These are phyloP conservation scores for Pseudocercospora fijiensis DNA, from an alignment of 2,329 filamentous ascomycete species.

Conservation along the genomic window DNA sequence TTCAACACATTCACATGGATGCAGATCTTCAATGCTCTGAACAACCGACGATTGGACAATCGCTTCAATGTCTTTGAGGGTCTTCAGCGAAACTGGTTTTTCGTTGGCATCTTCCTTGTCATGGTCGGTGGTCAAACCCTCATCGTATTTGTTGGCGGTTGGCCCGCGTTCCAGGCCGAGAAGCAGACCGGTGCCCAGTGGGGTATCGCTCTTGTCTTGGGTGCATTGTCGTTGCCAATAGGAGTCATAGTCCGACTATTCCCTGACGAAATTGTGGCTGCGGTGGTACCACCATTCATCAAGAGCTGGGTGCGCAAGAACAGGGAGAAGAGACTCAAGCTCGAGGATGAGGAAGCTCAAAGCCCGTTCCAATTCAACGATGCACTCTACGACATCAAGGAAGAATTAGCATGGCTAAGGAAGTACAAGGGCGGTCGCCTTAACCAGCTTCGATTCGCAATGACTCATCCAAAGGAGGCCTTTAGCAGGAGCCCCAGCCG, in stretches of 20 bases:
- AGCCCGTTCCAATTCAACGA: slow-evolving; percentile 62
- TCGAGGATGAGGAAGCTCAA: slow-evolving; percentile 42
- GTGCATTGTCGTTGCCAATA: slow-evolving; percentile 79
- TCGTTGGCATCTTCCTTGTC: slow-evolving; percentile 77
- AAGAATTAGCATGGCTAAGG: slow-evolving; percentile 78
- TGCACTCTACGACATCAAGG: slow-evolving; percentile 70
- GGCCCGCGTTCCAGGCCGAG: slow-evolving; percentile 70
- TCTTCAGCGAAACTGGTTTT: slow-evolving; percentile 80
- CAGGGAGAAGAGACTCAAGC: slow-evolving; percentile 44
- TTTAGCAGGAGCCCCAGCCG: slow-evolving; percentile 64
- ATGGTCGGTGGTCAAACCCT: slow-evolving; percentile 89
- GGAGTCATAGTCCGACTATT: slow-evolving; percentile 78
- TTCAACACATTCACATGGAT: slow-evolving; percentile 99
- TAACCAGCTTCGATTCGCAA: slow-evolving; percentile 76
- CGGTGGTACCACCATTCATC: slow-evolving; percentile 45
- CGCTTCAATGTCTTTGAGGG: slow-evolving; percentile 94
- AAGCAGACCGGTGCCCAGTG: slow-evolving; percentile 73
- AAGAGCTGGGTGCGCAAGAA: slow-evolving; percentile 40
- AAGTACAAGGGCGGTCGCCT: slow-evolving; percentile 77
- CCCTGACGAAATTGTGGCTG: slow-evolving; percentile 65
- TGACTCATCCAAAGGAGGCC: slow-evolving; percentile 71
- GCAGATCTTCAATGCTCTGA: slow-evolving; percentile 98
- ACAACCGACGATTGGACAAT: slow-evolving; percentile 93
- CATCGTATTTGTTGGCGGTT: slow-evolving; percentile 83
- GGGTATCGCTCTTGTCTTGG: slow-evolving; percentile 82